A percentile compares a stretch with the other conserved stretches of the same genome.
phyloP scores from a whole-genome alignment of 164 flowering plant genomes.

The Vitis rupestris region DNA sequence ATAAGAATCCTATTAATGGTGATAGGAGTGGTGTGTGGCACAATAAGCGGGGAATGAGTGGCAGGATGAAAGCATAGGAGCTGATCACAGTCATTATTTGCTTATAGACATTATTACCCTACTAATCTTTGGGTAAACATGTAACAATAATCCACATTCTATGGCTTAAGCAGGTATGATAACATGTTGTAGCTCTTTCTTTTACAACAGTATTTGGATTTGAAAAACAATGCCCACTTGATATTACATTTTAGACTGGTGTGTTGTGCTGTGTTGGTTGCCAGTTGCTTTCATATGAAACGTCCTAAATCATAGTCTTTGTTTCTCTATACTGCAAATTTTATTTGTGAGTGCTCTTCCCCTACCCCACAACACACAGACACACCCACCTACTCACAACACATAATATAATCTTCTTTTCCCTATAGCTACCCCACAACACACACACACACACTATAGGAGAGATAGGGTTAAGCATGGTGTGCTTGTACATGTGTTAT shows the following conservation, averaged over 20 bases:
- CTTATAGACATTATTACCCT: neutral
- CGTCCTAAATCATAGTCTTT: neutral
- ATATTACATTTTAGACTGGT: neutral
- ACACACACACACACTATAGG: too few species aligned
- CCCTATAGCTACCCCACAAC: neutral
- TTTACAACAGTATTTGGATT: neutral
- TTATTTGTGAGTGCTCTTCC: neutral
- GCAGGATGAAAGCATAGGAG: constrained; percentile 67
- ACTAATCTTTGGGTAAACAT: neutral
- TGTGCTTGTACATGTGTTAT: too few species aligned
- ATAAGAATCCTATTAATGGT: constrained; percentile 56
- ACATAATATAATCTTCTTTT: neutral
- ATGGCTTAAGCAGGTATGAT: constrained; percentile 5
- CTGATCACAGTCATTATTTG: neutral
- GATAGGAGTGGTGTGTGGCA: constrained; percentile 56
- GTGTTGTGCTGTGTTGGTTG: neutral
- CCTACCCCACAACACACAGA: too few species aligned
- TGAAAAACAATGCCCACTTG: neutral
- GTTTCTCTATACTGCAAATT: neutral
- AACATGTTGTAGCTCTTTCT: neutral
- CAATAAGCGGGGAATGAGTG: constrained; percentile 46
- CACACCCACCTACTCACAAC: too few species aligned
- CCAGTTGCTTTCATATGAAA: neutral
- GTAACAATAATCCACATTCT: neutral
- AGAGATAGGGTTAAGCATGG: too few species aligned